Base-by-base conservation (phyloP, 2,329 filamentous ascomycete species). In the Fusarium algeriense region DNA sequence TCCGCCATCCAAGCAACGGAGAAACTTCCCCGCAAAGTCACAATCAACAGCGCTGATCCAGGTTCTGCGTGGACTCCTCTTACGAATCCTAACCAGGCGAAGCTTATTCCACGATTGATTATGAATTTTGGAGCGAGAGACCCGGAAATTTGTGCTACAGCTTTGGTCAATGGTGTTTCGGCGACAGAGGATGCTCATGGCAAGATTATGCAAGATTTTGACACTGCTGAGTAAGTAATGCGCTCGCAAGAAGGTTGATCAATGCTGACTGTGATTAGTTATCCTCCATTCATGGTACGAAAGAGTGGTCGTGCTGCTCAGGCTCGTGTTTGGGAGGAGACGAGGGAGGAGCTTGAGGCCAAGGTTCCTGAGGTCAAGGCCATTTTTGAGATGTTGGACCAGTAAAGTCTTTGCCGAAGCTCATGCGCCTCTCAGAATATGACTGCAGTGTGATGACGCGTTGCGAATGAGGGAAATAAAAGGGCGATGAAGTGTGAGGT, bases 21-120 rank as follows among this genome's bases (percentile, higher is more conserved):
- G 12, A 76, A 74, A 30, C 69, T 62, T n/a, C 49, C 71, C 9
- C 71, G 38, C 49, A 79, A 73, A 14, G 77, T 81, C 11, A 82
- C 80, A 8, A 77, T 82, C 67, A 82, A 80, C 68, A 82, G 80
- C 65, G 80, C 80, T 6, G 80, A 82, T 43, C 80, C 80, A 2
- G 80, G 80, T 0, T 81, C 80, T 0, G 80, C 80, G 8, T 82
- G 80, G 80, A 82, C 80, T 2, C 77, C 79, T 5, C 79, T 82
- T 30, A 82, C 80, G 7, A 76, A 75, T 23, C 79, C 80, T 0
- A 81, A 81, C 64, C 78, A 80, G 56, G 61, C 69, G 7, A 79
- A 80, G 62, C 68, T 81, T 30, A 82, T 82, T 19, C 80, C 80
- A 1, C 73, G 80, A 40, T 48, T 82, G 50, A 81, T 82, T 35